Base-by-base conservation (phyloP, 768 basidiomycete genomes). In the Hericium erinaceus region DNA sequence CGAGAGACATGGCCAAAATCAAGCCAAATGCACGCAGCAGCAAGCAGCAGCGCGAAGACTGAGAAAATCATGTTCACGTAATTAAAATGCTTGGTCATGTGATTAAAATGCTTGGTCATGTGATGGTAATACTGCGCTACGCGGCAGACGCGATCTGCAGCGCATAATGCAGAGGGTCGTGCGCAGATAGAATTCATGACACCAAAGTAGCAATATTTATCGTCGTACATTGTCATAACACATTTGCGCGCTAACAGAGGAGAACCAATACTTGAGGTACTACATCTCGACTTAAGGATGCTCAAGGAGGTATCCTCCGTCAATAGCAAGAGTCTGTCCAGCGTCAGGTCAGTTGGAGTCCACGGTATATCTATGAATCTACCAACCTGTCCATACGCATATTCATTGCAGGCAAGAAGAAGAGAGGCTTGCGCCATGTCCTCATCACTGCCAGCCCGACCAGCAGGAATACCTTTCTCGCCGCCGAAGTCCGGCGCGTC, bases 371-470 rank as follows among this genome's bases (percentile, higher is more conserved):
- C 7, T 10, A 33, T 33, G 33, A 33, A 33, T 7, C 33, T 33
- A 48, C 64, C 8, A 52, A 73, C 72, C 65, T 73, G 72, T 0
- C 72, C 73, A 51, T 72, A 72, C 8, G 66, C 56, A 55, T 73
- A 72, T 55, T 69, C 54, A 48, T 74, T 73, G 44, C 59, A 60
- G 2, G 70, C 70, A 10, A 72, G 58, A 55, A 69, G 59, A 22
- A 74, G 59, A 24, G 67, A 69, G 24, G 64, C 61, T 51, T 73
- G 71, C 6, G 69, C 71, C 64, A 73, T 70, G 54, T 72, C 73
- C 50, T 69, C 66, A 3, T 72, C 73, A 10, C 64, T 56, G 10
- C 72, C 73, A 4, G 71, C 67, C 13, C 73, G 64, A 28, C 66
- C 68, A 11, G 69, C 72, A 2, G 71, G 71, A 26, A 72, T 70